These are phyloP conservation scores for Datisca glomerata DNA, from an alignment of 306 rosid species.

Conservation along the genomic window DNA sequence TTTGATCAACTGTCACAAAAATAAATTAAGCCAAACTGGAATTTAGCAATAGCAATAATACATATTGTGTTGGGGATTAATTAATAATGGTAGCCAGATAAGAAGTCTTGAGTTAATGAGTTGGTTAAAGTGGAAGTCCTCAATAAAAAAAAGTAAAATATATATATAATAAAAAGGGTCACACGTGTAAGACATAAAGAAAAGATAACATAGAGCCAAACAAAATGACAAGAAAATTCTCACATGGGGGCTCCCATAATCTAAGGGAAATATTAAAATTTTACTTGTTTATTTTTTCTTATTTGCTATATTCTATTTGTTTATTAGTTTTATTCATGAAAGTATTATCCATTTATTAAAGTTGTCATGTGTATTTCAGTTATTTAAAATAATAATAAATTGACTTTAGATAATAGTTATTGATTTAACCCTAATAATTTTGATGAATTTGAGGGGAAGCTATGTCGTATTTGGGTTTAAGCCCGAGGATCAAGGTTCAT, in stretches of 20 bases:
- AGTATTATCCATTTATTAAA: neutral
- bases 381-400: too few relatives aligned
- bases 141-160: neutral
- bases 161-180: conserved; percentile 7
- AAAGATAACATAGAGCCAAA: conserved; percentile 15
- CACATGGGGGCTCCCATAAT: conserved; percentile 44
- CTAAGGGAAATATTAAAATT: neutral
- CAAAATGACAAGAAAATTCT: conserved; percentile 9
- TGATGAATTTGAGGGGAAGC: neutral
- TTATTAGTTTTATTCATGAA: neutral
- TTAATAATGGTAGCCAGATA: neutral
- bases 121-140: conserved; percentile 16
- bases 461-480: neutral
- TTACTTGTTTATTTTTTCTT: neutral
- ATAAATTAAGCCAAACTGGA: too few relatives aligned
- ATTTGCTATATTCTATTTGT: neutral
- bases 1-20: neutral
- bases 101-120: conserved; percentile 17
- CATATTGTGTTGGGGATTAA: too few relatives aligned
- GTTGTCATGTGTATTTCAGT: too few relatives aligned
- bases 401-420: neutral
- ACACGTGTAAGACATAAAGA: conserved; percentile 27
- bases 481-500: neutral
- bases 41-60: too few relatives aligned
- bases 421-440: neutral